Base-by-base conservation (phyloP, 2,329 filamentous ascomycete species). In the Ophiognomonia clavigignenti-juglandacearum region DNA sequence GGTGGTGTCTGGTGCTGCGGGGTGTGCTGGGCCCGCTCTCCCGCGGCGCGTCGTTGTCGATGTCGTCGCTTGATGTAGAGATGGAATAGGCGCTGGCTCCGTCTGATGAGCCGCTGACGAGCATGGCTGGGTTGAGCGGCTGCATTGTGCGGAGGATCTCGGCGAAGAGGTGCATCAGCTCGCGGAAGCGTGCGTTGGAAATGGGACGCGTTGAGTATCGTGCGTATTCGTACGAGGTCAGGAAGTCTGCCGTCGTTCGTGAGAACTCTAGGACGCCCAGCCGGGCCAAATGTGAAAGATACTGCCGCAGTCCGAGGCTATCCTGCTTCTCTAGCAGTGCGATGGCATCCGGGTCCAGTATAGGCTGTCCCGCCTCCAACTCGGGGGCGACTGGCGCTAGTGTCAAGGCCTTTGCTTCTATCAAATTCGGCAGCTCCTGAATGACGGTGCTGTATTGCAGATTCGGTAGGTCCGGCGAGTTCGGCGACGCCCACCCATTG, bases 371-470 rank as follows among this genome's bases (percentile, higher is more conserved):
- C 8, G 68, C 65, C 3, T 65, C 64, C 16, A 68, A 70, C 27
- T 59, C 64, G 29, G 63, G 69, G 53, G 68, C 72, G 1, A 73
- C 71, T 24, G 84, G 88, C 0, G 86, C 88, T 31, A 96, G 77
- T 0, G 88, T 90, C n/a, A 96, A 81, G 1, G 90, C 92, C 64
- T 92, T 92, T 9, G 88, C 92, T 69, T 97, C 92, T 53, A 97
- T 87, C 23, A 97, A 75, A 60, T 95, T 85, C 1, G 91, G 88
- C 20, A 98, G 74, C 65, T 97, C 92, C 31, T 78, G 75, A 16
- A 96, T 74, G 20, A 98, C 88, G 2, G 82, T 82, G 56, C 75
- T 77, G 64, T 95, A 97, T 54, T 95, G 83, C n/a, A 97, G 68
- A 59, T 88, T 82, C 4, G 88, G 83, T 16, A 93, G 69, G 59